A percentile compares a stretch with the other conserved stretches of the same genome.
These are phyloP conservation scores for Parachaetomium inaequale DNA, from an alignment of 495 filamentous ascomycete species.

Conservation along the genomic window DNA sequence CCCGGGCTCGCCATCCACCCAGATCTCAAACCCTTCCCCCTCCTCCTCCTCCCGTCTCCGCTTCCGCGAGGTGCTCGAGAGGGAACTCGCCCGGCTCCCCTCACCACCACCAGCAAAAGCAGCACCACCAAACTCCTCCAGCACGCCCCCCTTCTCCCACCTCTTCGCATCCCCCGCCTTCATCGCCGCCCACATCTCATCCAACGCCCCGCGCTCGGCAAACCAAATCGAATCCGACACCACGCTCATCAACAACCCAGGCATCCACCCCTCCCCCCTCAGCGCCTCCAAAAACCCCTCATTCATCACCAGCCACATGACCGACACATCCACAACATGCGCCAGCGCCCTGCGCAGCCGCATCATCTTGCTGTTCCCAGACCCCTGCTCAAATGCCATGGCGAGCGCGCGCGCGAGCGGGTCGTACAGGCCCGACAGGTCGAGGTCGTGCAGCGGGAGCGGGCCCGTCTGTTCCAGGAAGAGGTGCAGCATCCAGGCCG, in stretches of 20 bases:
- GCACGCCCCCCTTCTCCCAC: background rate
- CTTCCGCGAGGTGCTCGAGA: too few relatives aligned
- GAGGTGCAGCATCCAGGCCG: background rate
- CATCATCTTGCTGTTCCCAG: background rate
- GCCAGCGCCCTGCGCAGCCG: constrained; percentile 12
- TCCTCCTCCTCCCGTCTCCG: background rate
- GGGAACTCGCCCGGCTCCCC: too few relatives aligned
- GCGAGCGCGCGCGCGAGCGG: constrained; percentile 16
- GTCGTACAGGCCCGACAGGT: constrained; percentile 14
- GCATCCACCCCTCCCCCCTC: background rate
- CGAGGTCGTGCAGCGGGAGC: background rate
- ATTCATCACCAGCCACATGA: constrained; percentile 20
- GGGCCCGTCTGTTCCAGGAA: background rate
- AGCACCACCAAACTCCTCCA: background rate
- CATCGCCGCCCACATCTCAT: background rate
- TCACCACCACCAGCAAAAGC: too few relatives aligned
- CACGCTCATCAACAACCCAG: background rate
- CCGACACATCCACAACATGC: constrained; percentile 17
- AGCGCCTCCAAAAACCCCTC: constrained; percentile 10
- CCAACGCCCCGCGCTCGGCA: background rate
- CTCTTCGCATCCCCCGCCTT: too few relatives aligned
- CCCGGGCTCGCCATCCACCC: background rate
- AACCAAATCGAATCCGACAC: background rate
- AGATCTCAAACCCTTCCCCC: background rate
- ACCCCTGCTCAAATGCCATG: constrained; percentile 21